phyloP scores from a whole-genome alignment of 2,329 filamentous ascomycete genomes.

The Trichoderma arundinaceum region DNA sequence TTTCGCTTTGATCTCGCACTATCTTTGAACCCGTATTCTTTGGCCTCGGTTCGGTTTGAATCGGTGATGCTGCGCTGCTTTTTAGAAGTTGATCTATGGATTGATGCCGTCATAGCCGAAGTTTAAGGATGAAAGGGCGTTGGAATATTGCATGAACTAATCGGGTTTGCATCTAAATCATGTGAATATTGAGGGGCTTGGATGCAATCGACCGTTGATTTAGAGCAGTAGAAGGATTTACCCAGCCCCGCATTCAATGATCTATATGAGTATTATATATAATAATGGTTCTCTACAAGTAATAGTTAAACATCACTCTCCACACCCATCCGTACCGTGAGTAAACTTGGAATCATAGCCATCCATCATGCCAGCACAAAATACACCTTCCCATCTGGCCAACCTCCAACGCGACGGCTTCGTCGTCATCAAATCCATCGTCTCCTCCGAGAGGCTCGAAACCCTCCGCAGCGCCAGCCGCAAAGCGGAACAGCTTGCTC shows the following conservation, averaged over 20 bases:
- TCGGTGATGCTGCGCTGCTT: background rate
- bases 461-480: constrained; percentile 65
- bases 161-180: background rate
- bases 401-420: constrained; percentile 74
- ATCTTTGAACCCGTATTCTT: background rate
- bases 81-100: background rate
- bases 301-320: background rate
- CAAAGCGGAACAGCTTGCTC: constrained; percentile 64
- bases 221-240: background rate
- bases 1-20: background rate
- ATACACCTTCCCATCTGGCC: constrained; percentile 39
- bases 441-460: constrained; percentile 61
- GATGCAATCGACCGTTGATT: background rate
- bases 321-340: background rate
- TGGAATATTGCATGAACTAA: background rate
- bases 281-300: too few species aligned
- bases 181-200: too few species aligned
- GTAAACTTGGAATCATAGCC: background rate
- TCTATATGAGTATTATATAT: too few species aligned
- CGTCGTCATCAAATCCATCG: constrained; percentile 70
- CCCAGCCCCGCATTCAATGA: background rate
- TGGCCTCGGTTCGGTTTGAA: background rate
- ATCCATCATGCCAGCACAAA: constrained; percentile 34
- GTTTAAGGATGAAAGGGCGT: background rate
- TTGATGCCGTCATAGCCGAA: background rate